Evolutionary conservation across 78 protist genomes (phyloP).

Genomic region (Dictyostelium intermedium): DNA sequence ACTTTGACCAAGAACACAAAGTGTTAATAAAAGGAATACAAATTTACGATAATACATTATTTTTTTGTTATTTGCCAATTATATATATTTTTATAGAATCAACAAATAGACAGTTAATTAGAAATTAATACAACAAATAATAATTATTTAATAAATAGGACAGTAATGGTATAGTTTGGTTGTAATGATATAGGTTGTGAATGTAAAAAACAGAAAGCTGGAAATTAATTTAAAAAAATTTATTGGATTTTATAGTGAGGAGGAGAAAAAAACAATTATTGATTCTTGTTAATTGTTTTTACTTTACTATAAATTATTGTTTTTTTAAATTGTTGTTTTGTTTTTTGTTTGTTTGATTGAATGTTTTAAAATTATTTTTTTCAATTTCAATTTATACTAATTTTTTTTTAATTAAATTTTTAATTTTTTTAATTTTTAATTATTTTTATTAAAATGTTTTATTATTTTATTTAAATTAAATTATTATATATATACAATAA

Average conservation of each 20-base stretch:
- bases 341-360: constrained; percentile 18
- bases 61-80: background rate
- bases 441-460: background rate
- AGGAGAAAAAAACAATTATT: background rate
- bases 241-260: background rate
- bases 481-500: background rate
- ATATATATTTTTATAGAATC: background rate
- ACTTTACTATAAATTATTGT: background rate
- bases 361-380: background rate
- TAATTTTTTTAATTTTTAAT: background rate
- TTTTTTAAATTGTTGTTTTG: constrained; percentile 1
- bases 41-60: constrained; percentile 11
- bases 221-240: background rate
- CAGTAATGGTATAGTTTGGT: background rate
- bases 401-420: background rate
- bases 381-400: background rate
- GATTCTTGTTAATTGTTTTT: background rate
- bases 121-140: background rate
- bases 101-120: background rate
- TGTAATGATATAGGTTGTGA: constrained; percentile 16
- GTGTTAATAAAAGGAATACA: constrained; percentile 4
- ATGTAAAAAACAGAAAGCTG: background rate
- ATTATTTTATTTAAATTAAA: background rate
- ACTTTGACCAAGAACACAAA: background rate
- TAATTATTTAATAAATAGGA: background rate